Conservation (phyloP, 1,139 yeast species). For the Diutina rugosa region DNA sequence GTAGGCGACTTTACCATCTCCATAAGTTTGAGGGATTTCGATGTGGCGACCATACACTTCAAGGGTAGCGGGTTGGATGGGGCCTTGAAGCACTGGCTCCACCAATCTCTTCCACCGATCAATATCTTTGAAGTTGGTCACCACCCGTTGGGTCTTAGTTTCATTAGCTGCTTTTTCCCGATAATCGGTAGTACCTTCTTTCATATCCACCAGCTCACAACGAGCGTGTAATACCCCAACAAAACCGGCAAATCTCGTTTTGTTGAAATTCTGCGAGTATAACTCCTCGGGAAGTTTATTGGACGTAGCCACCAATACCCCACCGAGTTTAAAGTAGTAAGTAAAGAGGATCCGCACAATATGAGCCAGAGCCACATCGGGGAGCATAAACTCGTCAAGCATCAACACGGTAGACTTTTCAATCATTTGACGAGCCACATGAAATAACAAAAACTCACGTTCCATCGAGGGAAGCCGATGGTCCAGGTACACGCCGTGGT, state of each 20-base stretch:
- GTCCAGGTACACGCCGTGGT: background rate
- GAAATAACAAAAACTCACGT: constrained; percentile 53
- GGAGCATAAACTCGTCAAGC: constrained; percentile 64
- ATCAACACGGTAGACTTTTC: constrained; percentile 44
- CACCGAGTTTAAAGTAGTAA: constrained; percentile 60
- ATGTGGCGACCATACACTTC: constrained; percentile 36
- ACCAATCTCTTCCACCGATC: background rate
- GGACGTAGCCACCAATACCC: constrained; percentile 62
- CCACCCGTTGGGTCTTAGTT: background rate
- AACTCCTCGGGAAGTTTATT: constrained; percentile 60
- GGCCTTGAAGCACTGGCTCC: background rate
- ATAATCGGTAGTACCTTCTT: constrained; percentile 6
- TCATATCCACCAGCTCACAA: constrained; percentile 54
- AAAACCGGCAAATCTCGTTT: constrained; percentile 43
- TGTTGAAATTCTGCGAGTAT: constrained; percentile 52
- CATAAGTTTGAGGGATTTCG: constrained; percentile 28
- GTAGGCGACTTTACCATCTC: constrained; percentile 26
- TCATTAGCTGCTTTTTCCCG: background rate
- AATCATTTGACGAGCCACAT: constrained; percentile 56
- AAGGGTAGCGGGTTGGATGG: background rate
- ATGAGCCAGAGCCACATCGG: constrained; percentile 62
- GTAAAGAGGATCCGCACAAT: constrained; percentile 53
- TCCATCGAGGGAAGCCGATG: constrained; percentile 24
- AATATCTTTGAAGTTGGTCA: background rate
- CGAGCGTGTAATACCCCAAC: constrained; percentile 45